These are phyloP conservation scores for Ganoderma sp. DNA, from an alignment of 1,284 basidiomycete species.

Conservation along the genomic window DNA sequence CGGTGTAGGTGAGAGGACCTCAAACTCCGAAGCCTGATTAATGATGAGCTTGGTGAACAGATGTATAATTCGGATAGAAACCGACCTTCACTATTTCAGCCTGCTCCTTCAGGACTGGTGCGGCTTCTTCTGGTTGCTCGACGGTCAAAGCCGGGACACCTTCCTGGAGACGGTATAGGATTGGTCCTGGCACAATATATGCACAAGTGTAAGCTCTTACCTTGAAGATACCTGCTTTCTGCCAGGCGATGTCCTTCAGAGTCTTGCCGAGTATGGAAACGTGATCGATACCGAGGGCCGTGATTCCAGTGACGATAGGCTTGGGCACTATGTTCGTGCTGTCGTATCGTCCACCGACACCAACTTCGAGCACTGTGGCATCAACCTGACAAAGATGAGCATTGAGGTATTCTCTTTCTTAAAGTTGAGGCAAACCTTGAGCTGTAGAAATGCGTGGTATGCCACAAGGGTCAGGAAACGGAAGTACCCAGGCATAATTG, in stretches of 20 bases:
- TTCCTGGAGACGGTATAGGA: slow-evolving; percentile 48
- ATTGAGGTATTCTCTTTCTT: neutral
- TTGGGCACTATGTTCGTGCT: slow-evolving; percentile 95
- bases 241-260: slow-evolving; percentile 88
- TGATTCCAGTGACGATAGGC: slow-evolving; percentile 89
- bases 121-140: slow-evolving; percentile 72
- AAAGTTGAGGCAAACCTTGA: slow-evolving; percentile 53
- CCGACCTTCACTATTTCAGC: slow-evolving; percentile 71
- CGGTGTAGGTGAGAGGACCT: slow-evolving; percentile 55
- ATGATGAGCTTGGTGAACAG: slow-evolving; percentile 11
- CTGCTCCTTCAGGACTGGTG: slow-evolving; percentile 68
- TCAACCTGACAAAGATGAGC: slow-evolving; percentile 57
- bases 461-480: slow-evolving; percentile 92
- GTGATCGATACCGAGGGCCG: slow-evolving; percentile 93
- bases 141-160: slow-evolving; percentile 89
- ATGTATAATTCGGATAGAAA: neutral
- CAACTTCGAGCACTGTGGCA: slow-evolving; percentile 95
- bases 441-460: slow-evolving; percentile 86
- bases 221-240: slow-evolving; percentile 99
- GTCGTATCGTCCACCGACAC: slow-evolving; percentile 94
- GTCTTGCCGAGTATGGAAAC: slow-evolving; percentile 91
- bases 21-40: slow-evolving; percentile 56
- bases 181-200: neutral
- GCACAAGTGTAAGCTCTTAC: slow-evolving; percentile 41
- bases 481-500: slow-evolving; percentile 91